phyloP scores from a whole-genome alignment of 495 filamentous ascomycete species.

The Lasiosphaeria miniovina region DNA sequence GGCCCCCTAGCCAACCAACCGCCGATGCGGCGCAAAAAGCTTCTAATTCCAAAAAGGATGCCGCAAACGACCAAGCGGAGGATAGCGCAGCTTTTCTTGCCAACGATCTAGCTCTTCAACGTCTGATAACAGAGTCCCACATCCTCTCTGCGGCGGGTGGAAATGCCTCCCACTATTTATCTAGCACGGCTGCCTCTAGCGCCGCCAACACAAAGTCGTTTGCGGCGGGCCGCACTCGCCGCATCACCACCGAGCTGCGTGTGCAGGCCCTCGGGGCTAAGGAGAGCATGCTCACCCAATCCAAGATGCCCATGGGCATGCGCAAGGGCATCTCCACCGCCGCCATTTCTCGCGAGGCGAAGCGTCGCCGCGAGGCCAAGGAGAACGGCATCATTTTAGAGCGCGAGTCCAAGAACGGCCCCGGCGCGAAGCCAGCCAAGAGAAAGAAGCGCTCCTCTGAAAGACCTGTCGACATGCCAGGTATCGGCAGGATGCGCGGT shows the following conservation, averaged over 20 bases:
- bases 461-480: slow-evolving; percentile 67
- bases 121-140: slow-evolving; percentile 87
- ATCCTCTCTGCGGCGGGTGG: slow-evolving; percentile 67
- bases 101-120: slow-evolving; percentile 88
- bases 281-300: slow-evolving; percentile 64
- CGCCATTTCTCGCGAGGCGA: slow-evolving; percentile 60
- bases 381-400: slow-evolving; percentile 93
- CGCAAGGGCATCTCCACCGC: slow-evolving; percentile 74
- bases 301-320: slow-evolving; percentile 80
- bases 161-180: slow-evolving; percentile 46
- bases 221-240: slow-evolving; percentile 43
- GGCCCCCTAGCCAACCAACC: slow-evolving; percentile 35
- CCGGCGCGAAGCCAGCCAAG: slow-evolving; percentile 5
- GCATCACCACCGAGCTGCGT: slow-evolving; percentile 79
- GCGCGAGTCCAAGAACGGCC: slow-evolving; percentile 40
- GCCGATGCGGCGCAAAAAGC: slow-evolving; percentile 22
- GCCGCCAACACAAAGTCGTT: slow-evolving; percentile 28
- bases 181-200: slow-evolving; percentile 18
- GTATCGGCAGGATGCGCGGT: slow-evolving; percentile 73
- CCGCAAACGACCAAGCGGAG: slow-evolving; percentile 36
- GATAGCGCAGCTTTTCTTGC: slow-evolving; percentile 61
- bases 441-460: slow-evolving; percentile 48
- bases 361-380: slow-evolving; percentile 69
- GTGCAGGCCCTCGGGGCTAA: slow-evolving; percentile 79
- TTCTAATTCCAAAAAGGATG: slow-evolving; percentile 28